phyloP scores from a whole-genome alignment of 805 yeast genomes.

The Saccharomycopsis javanensis region DNA sequence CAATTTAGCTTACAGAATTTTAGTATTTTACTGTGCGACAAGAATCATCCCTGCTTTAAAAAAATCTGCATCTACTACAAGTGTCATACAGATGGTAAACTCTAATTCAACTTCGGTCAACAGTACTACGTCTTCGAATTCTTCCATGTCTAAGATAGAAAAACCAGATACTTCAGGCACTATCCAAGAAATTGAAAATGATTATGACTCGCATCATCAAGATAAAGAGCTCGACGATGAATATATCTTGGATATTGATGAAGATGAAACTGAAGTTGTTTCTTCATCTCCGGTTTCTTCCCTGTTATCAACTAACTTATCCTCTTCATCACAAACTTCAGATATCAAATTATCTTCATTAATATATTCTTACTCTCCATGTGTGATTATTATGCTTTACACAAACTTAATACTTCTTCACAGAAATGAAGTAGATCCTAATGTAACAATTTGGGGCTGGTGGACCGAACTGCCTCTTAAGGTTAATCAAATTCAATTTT shows the following conservation, averaged over 20 bases:
- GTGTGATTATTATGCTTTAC: constrained; percentile 89
- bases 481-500: constrained; percentile 80
- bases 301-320: neutral
- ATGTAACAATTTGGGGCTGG: constrained; percentile 51
- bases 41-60: constrained; percentile 75
- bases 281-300: constrained; percentile 3
- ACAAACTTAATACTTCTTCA: constrained; percentile 90
- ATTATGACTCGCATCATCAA: neutral
- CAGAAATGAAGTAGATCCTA: constrained; percentile 61
- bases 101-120: neutral
- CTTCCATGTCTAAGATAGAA: neutral
- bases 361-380: constrained; percentile 84
- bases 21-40: constrained; percentile 86
- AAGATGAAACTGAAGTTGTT: constrained; percentile 4
- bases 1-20: constrained; percentile 74
- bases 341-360: constrained; percentile 33
- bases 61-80: neutral
- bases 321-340: neutral
- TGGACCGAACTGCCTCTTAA: constrained; percentile 28
- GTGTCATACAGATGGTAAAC: neutral
- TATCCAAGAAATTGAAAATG: neutral
- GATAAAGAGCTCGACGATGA: neutral
- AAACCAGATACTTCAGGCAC: neutral
- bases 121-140: constrained; percentile 9
- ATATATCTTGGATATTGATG: constrained; percentile 2